phyloP scores from a whole-genome alignment of 169 alveolate genomes.

The Condylostoma magnum region DNA sequence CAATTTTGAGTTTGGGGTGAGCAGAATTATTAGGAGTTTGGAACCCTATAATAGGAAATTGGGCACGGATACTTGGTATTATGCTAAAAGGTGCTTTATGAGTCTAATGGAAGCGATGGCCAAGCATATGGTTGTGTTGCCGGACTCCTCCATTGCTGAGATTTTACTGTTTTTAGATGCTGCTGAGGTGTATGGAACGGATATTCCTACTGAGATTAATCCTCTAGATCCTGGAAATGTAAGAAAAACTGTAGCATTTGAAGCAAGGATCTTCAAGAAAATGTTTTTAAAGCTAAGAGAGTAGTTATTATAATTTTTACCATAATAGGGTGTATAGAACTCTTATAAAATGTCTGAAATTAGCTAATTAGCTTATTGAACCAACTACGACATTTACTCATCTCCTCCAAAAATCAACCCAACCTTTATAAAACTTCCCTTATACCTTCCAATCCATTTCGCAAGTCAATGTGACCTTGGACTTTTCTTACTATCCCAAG shows the following conservation, averaged over 20 bases:
- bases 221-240: constrained; percentile 66
- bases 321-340: too few species aligned
- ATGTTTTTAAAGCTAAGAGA: constrained; percentile 75
- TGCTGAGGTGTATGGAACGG: constrained; percentile 77
- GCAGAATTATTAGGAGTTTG: constrained; percentile 84
- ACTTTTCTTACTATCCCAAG: too few species aligned
- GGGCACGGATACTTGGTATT: constrained; percentile 83
- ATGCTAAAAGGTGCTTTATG: constrained; percentile 89
- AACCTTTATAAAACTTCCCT: too few species aligned
- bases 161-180: constrained; percentile 78
- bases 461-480: too few species aligned
- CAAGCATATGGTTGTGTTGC: constrained; percentile 84
- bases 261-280: constrained; percentile 75
- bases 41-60: constrained; percentile 86
- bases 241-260: constrained; percentile 74
- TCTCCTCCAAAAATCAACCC: too few species aligned
- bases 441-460: too few species aligned
- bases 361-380: too few species aligned
- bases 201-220: constrained; percentile 67
- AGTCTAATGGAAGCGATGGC: constrained; percentile 85
- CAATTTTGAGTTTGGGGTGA: constrained; percentile 89
- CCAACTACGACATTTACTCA: too few species aligned
- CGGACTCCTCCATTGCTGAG: constrained; percentile 72
- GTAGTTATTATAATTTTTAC: too few species aligned
- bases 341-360: too few species aligned